A percentile compares a stretch with the other conserved stretches of the same genome.
Evolutionary conservation across 805 yeast genomes (phyloP).

Genomic region (Candida maesae): DNA sequence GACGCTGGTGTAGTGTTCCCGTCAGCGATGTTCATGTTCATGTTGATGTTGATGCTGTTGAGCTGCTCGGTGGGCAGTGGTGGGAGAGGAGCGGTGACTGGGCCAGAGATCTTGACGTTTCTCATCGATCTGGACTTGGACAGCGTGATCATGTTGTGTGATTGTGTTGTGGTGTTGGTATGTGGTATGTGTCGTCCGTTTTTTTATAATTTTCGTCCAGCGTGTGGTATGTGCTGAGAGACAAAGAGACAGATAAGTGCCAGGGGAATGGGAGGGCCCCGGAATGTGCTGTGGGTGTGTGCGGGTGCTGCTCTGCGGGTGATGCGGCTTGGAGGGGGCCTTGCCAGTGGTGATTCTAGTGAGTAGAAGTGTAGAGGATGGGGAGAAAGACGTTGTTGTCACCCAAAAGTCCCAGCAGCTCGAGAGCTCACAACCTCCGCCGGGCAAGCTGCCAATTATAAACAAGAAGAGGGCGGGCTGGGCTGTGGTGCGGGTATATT

Average conservation of each 20-base stretch:
- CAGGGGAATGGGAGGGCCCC: neutral
- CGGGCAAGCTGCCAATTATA: too few relatives aligned
- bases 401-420: too few relatives aligned
- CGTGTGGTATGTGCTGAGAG: neutral
- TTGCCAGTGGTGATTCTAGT: neutral
- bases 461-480: too few relatives aligned
- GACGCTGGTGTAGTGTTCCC: too few relatives aligned
- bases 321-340: too few relatives aligned
- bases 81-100: conserved; percentile 6
- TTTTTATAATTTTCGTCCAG: too few relatives aligned
- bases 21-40: too few relatives aligned
- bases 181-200: too few relatives aligned
- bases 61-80: conserved; percentile 6
- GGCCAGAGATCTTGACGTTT: conserved; percentile 15
- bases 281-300: conserved; percentile 2
- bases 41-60: neutral
- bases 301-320: neutral
- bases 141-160: conserved; percentile 4
- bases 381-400: neutral
- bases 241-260: neutral
- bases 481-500: too few relatives aligned
- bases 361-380: neutral
- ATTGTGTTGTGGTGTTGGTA: neutral
- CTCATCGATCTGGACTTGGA: conserved; percentile 10
- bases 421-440: too few relatives aligned